phyloP scores from a whole-genome alignment of 2,329 filamentous ascomycete species.

The Phaeomoniella chlamydospora region DNA sequence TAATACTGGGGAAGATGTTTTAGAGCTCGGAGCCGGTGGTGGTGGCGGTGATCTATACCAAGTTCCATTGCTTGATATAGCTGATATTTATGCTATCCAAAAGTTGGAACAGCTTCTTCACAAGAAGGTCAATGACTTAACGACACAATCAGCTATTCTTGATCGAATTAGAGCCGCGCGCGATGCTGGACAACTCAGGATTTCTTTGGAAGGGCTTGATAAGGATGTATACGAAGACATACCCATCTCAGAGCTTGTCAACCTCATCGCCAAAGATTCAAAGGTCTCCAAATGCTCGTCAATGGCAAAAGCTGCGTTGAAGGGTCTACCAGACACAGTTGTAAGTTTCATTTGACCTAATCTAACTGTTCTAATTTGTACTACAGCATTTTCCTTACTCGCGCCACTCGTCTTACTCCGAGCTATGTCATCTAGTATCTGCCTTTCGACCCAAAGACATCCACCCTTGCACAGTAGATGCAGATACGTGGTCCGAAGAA shows the following conservation, averaged over 20 bases:
- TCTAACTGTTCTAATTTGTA: too few species aligned
- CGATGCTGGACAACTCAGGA: not conserved
- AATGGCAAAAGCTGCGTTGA: not conserved
- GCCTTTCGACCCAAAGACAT: conserved; percentile 61
- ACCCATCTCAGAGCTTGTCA: conserved; percentile 2
- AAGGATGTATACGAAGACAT: not conserved
- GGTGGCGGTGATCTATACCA: conserved; percentile 62
- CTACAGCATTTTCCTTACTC: conserved; percentile 69
- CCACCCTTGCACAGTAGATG: conserved; percentile 66
- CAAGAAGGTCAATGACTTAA: conserved; percentile 18
- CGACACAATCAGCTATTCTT: conserved; percentile 7
- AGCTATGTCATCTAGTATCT: conserved; percentile 57
- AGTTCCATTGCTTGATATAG: conserved; percentile 49
- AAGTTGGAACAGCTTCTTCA: conserved; percentile 39
- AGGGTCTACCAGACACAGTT: not conserved
- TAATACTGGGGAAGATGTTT: conserved; percentile 45
- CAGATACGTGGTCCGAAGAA: conserved; percentile 45
- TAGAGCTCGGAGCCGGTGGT: conserved; percentile 64
- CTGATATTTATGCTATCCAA: conserved; percentile 31
- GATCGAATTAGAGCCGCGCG: not conserved
- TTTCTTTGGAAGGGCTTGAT: not conserved
- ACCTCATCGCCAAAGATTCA: conserved; percentile 2
- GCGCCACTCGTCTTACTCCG: conserved; percentile 72
- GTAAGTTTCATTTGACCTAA: too few species aligned
- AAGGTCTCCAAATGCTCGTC: not conserved